These are phyloP conservation scores for Boletus mariae DNA, from an alignment of 1,284 basidiomycete genomes.

Conservation along the genomic window DNA sequence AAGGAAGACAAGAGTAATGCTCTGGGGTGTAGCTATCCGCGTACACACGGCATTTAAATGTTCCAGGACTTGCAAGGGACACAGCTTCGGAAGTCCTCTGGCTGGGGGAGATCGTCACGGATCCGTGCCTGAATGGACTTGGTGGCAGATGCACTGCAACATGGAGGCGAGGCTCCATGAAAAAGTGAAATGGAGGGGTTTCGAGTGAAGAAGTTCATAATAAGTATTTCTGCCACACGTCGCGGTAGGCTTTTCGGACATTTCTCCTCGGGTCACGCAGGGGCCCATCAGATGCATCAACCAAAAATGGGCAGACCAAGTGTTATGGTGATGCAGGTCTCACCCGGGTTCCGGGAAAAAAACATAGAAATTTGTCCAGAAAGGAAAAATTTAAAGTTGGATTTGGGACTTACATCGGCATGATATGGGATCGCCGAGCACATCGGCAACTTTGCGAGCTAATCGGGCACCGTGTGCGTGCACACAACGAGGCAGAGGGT, in stretches of 20 bases:
- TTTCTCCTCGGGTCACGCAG: neutral
- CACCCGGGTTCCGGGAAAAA: neutral
- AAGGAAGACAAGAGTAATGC: neutral
- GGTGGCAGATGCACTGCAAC: neutral
- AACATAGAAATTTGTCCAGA: neutral
- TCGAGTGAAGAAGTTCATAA: neutral
- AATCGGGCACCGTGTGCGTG: constrained; percentile 1
- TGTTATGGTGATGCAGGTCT: neutral
- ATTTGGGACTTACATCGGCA: constrained; percentile 10
- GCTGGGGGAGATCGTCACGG: constrained; percentile 1
- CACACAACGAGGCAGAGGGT: neutral
- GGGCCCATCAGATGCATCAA: neutral
- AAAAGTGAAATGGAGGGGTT: neutral
- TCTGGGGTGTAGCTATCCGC: neutral
- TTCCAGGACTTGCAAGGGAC: neutral
- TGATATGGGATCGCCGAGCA: constrained; percentile 2
- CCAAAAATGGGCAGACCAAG: neutral
- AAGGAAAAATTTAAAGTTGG: constrained; percentile 4
- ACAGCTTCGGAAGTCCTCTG: constrained; percentile 15
- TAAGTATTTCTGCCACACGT: neutral
- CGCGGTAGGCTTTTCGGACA: neutral
- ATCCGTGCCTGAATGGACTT: neutral
- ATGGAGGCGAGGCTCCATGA: neutral
- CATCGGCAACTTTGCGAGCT: constrained; percentile 4
- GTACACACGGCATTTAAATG: constrained; percentile 9